Evolutionary conservation across 1,284 basidiomycete genomes (phyloP).

Genomic region (Ceraceosorus guamensis): DNA sequence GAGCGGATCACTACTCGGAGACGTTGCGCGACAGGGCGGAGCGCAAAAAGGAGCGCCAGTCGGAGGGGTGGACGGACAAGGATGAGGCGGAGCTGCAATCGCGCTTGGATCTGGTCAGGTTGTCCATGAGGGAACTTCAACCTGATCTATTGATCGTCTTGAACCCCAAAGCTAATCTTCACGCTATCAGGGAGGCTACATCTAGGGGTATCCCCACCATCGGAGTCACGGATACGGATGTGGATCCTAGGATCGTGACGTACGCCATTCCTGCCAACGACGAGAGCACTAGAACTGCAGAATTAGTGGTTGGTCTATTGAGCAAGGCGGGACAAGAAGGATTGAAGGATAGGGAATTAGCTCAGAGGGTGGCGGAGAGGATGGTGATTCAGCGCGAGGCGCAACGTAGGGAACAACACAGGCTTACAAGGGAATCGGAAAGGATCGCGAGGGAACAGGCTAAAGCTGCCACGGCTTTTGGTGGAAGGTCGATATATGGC

Average conservation of each 20-base stretch:
- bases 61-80: constrained; percentile 8
- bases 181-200: constrained; percentile 50
- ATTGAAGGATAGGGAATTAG: constrained; percentile 20
- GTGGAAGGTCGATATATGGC: too few species aligned
- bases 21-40: not conserved
- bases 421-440: too few species aligned
- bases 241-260: constrained; percentile 91
- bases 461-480: too few species aligned
- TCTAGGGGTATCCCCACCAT: constrained; percentile 51
- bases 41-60: not conserved
- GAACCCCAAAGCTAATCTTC: constrained; percentile 73
- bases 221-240: constrained; percentile 81
- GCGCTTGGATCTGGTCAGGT: too few species aligned
- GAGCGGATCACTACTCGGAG: constrained; percentile 15
- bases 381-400: too few species aligned
- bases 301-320: constrained; percentile 80
- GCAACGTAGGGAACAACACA: too few species aligned
- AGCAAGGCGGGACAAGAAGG: constrained; percentile 69
- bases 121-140: too few species aligned
- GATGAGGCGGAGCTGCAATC: constrained; percentile 50
- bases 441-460: too few species aligned
- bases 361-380: too few species aligned
- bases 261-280: constrained; percentile 98
- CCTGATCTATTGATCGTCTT: constrained; percentile 85
- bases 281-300: constrained; percentile 80